A percentile compares a stretch with the other conserved stretches of the same genome.
Evolutionary conservation across 345 rosid species (phyloP).

Genomic region (Cardamine chenopodiifolia): DNA sequence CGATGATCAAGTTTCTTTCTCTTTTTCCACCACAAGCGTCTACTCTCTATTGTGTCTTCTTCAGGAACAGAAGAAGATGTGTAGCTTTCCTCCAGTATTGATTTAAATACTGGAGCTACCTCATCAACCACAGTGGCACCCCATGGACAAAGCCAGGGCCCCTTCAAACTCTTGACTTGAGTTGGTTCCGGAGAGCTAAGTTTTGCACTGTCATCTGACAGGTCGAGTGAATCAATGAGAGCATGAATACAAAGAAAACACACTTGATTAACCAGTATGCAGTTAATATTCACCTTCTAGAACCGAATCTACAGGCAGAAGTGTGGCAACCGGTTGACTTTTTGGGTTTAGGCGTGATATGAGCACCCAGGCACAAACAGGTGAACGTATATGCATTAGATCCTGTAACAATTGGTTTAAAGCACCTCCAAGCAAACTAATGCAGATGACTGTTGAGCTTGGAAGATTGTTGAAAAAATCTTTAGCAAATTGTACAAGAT

Average conservation of each 20-base stretch:
- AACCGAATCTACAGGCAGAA: slow-evolving; percentile 65
- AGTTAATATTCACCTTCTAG: slow-evolving; percentile 64
- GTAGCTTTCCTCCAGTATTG: slow-evolving; percentile 75
- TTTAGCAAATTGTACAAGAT: slow-evolving; percentile 63
- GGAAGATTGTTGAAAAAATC: slow-evolving; percentile 69
- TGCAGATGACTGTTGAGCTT: slow-evolving; percentile 61
- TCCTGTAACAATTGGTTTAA: slow-evolving; percentile 63
- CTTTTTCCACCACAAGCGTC: slow-evolving; percentile 74
- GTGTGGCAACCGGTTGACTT: slow-evolving; percentile 68
- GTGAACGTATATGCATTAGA: slow-evolving; percentile 54
- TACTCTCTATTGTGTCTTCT: slow-evolving; percentile 62
- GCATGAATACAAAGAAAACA: slow-evolving; percentile 28
- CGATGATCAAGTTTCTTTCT: slow-evolving; percentile 78
- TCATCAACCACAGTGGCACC: slow-evolving; percentile 67
- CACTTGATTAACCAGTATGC: neutral
- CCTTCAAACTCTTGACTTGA: slow-evolving; percentile 43
- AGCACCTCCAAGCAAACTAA: slow-evolving; percentile 68
- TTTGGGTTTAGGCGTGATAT: slow-evolving; percentile 65
- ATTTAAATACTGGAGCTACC: slow-evolving; percentile 75
- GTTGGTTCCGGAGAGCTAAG: slow-evolving; percentile 37
- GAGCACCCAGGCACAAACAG: slow-evolving; percentile 69
- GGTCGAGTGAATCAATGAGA: slow-evolving; percentile 40
- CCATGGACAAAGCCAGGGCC: slow-evolving; percentile 91
- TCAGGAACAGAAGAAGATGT: slow-evolving; percentile 52
- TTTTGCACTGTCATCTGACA: slow-evolving; percentile 51